These are phyloP conservation scores for Backusella mclennaniae DNA, from an alignment of 192 early-diverging fungal species.

Conservation along the genomic window DNA sequence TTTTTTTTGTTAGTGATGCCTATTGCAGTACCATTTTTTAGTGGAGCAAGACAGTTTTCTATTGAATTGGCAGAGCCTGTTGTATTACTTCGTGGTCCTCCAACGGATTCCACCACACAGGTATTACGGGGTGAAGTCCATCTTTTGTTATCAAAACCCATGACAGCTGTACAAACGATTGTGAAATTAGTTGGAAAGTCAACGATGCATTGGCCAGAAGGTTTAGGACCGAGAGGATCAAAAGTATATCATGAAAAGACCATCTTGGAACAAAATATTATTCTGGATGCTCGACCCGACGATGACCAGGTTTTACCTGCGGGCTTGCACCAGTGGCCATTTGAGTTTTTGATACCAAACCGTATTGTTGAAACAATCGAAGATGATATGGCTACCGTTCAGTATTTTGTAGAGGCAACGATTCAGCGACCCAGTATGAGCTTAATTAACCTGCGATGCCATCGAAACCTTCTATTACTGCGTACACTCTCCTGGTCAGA, in stretches of 20 bases:
- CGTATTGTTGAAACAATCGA: conserved; percentile 32
- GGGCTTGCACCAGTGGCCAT: conserved; percentile 28
- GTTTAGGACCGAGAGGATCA: conserved; percentile 17
- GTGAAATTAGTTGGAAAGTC: conserved; percentile 32
- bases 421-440: conserved; percentile 18
- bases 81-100: conserved; percentile 18
- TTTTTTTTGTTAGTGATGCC: conserved; percentile 11
- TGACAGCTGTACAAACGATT: neutral
- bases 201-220: conserved; percentile 35
- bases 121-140: conserved; percentile 33
- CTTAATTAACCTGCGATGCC: conserved; percentile 5
- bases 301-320: neutral
- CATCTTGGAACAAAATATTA: conserved; percentile 29
- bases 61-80: conserved; percentile 34
- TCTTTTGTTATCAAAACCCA: conserved; percentile 18
- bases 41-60: conserved; percentile 21
- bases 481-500: conserved; percentile 26
- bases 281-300: conserved; percentile 8
- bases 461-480: conserved; percentile 25
- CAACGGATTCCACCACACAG: conserved; percentile 19
- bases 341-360: conserved; percentile 34
- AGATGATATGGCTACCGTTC: conserved; percentile 29
- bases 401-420: conserved; percentile 25
- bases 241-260: conserved; percentile 31
- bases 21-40: conserved; percentile 17